phyloP scores from a whole-genome alignment of 176 grass and related monocot species.

The Zizania latifolia region DNA sequence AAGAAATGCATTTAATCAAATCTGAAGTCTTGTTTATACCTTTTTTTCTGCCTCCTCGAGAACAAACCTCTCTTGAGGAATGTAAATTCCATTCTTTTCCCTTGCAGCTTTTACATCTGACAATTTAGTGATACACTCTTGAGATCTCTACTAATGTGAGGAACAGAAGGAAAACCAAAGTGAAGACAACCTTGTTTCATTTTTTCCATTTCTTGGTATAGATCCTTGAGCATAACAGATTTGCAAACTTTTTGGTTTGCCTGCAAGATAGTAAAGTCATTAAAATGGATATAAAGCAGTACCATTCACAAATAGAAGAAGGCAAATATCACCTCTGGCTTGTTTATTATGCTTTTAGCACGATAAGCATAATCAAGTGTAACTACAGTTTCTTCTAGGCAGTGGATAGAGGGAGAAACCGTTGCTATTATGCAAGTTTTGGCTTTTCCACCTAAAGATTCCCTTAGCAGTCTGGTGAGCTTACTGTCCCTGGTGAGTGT shows the following conservation, averaged over 20 bases:
- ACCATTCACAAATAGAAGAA: conserved; percentile 18
- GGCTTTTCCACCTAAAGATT: conserved; percentile 92
- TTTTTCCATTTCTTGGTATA: conserved; percentile 82
- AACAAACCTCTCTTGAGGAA: conserved; percentile 61
- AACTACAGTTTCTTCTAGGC: conserved; percentile 73
- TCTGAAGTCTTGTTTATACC: conserved; percentile 35
- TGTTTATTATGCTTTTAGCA: conserved; percentile 87
- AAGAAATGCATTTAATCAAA: conserved; percentile 20
- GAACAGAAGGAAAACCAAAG: conserved; percentile 1
- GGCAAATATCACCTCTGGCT: conserved; percentile 56
- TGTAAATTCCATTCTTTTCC: conserved; percentile 86
- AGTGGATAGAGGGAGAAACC: conserved; percentile 65
- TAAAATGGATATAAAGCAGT: conserved; percentile 15
- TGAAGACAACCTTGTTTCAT: conserved; percentile 69
- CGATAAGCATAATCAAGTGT: conserved; percentile 92
- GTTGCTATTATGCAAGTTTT: conserved; percentile 97
- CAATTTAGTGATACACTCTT: conserved; percentile 7
- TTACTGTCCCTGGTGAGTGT: conserved; percentile 76
- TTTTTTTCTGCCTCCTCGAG: conserved; percentile 77
- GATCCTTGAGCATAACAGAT: conserved; percentile 68
- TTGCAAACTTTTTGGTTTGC: conserved; percentile 68
- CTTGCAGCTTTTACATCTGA: conserved; percentile 85
- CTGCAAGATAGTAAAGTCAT: conserved; percentile 35
- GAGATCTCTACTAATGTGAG: conserved; percentile 25
- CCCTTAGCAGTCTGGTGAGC: conserved; percentile 79